These are phyloP conservation scores for Lactifluus pinguis DNA, from an alignment of 768 basidiomycete species.

Conservation along the genomic window DNA sequence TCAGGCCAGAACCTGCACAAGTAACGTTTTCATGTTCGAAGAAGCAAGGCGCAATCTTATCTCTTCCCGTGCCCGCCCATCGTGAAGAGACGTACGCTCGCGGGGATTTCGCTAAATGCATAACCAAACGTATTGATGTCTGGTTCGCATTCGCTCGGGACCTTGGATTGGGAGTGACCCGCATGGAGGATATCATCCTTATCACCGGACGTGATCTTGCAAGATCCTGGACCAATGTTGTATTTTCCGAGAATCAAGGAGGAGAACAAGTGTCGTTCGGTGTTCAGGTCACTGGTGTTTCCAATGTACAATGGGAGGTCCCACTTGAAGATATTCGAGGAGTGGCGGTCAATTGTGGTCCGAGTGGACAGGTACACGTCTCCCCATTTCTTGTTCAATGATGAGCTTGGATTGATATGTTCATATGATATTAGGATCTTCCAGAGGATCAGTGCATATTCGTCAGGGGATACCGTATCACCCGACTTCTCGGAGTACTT, in stretches of 20 bases:
- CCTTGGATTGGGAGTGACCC: not conserved
- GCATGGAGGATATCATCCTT: not conserved
- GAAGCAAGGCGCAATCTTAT: not conserved
- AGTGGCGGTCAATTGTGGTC: not conserved
- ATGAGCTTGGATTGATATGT: not conserved
- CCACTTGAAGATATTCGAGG: not conserved
- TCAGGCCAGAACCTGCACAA: not conserved
- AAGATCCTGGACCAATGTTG: not conserved
- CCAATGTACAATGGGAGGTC: not conserved
- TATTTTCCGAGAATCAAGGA: not conserved
- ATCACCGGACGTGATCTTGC: not conserved
- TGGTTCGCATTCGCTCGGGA: not conserved
- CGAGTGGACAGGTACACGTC: not conserved
- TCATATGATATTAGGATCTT: not conserved
- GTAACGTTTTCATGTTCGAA: not conserved
- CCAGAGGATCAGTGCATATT: not conserved
- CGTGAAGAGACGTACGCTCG: not conserved
- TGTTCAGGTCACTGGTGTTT: not conserved
- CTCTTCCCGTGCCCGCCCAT: not conserved
- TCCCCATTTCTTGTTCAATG: not conserved
- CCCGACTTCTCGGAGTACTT: not conserved
- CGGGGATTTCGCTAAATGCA: not conserved
- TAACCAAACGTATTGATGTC: not conserved
- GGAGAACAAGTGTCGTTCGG: not conserved
- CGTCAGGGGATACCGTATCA: not conserved